These are phyloP conservation scores for Eutrema japonicum DNA, from an alignment of 345 rosid genomes.

Conservation along the genomic window DNA sequence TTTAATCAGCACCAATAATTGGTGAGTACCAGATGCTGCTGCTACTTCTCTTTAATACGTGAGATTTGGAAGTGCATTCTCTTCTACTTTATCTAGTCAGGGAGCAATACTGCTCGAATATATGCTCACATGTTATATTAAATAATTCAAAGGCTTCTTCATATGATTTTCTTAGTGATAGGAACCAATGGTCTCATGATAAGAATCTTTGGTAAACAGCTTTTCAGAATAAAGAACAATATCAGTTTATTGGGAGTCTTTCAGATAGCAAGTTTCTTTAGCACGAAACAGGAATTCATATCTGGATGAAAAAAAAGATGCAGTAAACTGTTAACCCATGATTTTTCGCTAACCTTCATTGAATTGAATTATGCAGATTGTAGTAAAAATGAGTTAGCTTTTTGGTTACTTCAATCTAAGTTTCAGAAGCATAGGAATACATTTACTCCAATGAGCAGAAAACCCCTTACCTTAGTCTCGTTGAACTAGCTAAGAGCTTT, in stretches of 20 bases:
- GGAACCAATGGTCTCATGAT: constrained; percentile 32
- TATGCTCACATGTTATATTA: constrained; percentile 35
- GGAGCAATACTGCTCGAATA: constrained; percentile 45
- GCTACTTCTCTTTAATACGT: constrained; percentile 8
- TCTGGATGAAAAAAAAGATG: constrained; percentile 1
- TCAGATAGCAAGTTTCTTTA: constrained; percentile 25
- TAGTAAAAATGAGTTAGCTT: background rate
- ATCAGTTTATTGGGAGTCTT: constrained; percentile 25
- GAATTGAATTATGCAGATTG: constrained; percentile 10
- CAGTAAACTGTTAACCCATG: background rate
- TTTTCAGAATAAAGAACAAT: constrained; percentile 36
- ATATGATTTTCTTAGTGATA: constrained; percentile 17
- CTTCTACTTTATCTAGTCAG: constrained; percentile 49
- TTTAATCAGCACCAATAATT: constrained; percentile 17
- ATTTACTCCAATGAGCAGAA: constrained; percentile 1
- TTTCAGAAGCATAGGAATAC: constrained; percentile 14
- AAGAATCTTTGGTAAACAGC: constrained; percentile 35
- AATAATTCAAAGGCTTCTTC: constrained; percentile 7
- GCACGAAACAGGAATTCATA: background rate
- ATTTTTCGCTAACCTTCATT: background rate
- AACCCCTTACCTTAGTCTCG: constrained; percentile 17
- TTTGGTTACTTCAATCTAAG: constrained; percentile 7
- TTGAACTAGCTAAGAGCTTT: constrained; percentile 32
- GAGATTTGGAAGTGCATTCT: constrained; percentile 17
- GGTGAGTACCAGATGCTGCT: constrained; percentile 42